Percentiles rank a stretch among this genome's conserved stretches.
phyloP scores from a whole-genome alignment of 345 rosid genomes.

The Conringia planisiliqua region DNA sequence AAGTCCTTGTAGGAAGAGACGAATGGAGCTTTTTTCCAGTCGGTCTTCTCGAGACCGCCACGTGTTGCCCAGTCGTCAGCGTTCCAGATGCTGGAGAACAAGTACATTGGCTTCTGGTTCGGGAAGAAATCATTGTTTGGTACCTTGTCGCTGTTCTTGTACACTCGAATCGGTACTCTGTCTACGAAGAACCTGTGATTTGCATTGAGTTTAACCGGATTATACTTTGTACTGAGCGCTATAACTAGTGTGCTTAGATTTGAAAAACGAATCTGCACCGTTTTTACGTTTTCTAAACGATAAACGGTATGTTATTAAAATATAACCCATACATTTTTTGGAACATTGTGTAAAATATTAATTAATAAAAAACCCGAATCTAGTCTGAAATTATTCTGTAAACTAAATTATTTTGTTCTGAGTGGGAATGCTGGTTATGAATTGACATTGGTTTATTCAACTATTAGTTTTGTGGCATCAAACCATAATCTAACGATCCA shows the following conservation, averaged over 20 bases:
- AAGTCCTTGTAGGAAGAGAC: constrained; percentile 88
- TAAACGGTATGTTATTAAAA: no score
- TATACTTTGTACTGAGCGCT: background rate
- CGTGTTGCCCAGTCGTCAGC: constrained; percentile 98
- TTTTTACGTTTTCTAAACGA: no score
- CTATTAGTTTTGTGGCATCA: background rate
- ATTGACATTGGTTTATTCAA: no score
- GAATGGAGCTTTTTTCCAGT: constrained; percentile 86
- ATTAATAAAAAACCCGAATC: no score
- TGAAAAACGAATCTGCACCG: no score
- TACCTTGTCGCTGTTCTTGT: constrained; percentile 73
- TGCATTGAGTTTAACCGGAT: constrained; percentile 4
- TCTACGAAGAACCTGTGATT: constrained; percentile 72
- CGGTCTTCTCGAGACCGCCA: constrained; percentile 92
- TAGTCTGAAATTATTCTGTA: no score
- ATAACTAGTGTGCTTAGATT: no score
- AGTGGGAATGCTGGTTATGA: background rate
- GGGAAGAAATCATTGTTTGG: constrained; percentile 79
- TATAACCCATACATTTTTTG: no score
- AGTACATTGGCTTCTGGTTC: constrained; percentile 89
- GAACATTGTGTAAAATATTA: no score
- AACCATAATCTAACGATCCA: background rate
- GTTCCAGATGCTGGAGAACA: constrained; percentile 96
- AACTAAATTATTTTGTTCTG: no score
- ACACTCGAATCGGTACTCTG: constrained; percentile 70